Evolutionary conservation across 148 eudicot species (phyloP).

Genomic region (Fagopyrum homotropicum): DNA sequence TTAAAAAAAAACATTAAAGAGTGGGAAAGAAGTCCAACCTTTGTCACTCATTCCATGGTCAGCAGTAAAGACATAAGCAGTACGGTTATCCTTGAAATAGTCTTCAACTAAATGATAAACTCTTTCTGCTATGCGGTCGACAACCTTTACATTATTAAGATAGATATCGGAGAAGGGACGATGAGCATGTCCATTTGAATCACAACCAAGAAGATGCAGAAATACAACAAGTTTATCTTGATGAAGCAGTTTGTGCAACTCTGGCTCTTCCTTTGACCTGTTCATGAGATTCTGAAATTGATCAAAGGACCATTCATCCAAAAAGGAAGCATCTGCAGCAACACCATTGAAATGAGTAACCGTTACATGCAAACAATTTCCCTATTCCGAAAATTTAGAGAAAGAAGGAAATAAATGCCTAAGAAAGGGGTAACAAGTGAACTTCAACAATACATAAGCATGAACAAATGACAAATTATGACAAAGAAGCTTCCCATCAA

Average conservation of each 20-base stretch:
- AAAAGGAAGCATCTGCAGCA: constrained; percentile 89
- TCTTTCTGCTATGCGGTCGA: constrained; percentile 79
- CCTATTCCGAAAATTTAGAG: background rate
- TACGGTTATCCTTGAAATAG: constrained; percentile 78
- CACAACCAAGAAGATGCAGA: constrained; percentile 94
- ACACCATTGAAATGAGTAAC: constrained; percentile 24
- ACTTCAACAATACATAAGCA: background rate
- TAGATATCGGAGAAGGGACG: constrained; percentile 88
- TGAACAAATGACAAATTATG: background rate
- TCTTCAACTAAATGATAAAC: constrained; percentile 70
- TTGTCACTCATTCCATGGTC: constrained; percentile 99
- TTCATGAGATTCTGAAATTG: constrained; percentile 78
- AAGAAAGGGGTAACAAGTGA: background rate
- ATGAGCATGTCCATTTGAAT: constrained; percentile 96
- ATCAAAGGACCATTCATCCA: constrained; percentile 99
- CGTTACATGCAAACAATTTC: constrained; percentile 9
- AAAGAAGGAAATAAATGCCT: background rate
- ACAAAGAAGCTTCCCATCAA: background rate
- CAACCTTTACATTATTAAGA: constrained; percentile 93
- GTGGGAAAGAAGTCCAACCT: constrained; percentile 36
- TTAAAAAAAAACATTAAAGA: background rate
- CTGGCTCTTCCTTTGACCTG: constrained; percentile 62
- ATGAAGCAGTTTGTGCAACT: constrained; percentile 56
- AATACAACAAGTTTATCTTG: constrained; percentile 75
- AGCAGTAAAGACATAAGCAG: constrained; percentile 91